Conservation (phyloP, 495 filamentous ascomycete species). For the Hypoxylon crocopeplum region DNA sequence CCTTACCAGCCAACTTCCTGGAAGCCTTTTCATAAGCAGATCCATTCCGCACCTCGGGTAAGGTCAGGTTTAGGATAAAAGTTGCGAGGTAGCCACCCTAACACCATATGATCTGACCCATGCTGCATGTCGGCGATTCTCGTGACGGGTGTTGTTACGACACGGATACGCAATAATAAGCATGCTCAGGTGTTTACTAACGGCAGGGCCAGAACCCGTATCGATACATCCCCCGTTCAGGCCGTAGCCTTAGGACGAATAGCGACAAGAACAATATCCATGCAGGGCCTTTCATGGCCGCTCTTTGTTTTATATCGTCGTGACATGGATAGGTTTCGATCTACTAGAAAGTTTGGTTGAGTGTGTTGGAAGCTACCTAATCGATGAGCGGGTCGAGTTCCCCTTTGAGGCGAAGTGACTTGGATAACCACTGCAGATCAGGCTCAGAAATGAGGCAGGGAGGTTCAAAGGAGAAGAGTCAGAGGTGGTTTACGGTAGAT, state of each 20-base stretch:
- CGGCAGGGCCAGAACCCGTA: not conserved
- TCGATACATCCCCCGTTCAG: not conserved
- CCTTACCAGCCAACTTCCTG: not conserved
- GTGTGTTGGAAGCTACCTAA: not conserved
- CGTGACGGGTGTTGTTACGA: not conserved
- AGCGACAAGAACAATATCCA: conserved; percentile 2
- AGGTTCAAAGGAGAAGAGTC: not conserved
- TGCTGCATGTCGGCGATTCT: conserved; percentile 2
- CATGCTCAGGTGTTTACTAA: not conserved
- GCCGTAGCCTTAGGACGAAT: not conserved
- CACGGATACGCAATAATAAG: conserved; percentile 21
- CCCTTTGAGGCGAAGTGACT: conserved; percentile 7
- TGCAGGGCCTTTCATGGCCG: no score
- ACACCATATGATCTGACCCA: conserved; percentile 6
- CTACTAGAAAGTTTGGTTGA: not conserved
- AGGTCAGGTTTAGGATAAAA: not conserved
- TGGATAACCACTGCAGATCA: conserved; percentile 6
- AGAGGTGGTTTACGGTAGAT: not conserved
- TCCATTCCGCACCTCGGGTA: not conserved
- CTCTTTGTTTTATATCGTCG: no score
- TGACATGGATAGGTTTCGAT: not conserved
- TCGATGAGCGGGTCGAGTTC: not conserved
- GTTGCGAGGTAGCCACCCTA: not conserved
- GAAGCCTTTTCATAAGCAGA: not conserved
- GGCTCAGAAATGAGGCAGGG: not conserved